A percentile compares a stretch with the other conserved stretches of the same genome.
phyloP scores from a whole-genome alignment of 2,329 filamentous ascomycete genomes.

The Ophiocordyceps unilateralis region DNA sequence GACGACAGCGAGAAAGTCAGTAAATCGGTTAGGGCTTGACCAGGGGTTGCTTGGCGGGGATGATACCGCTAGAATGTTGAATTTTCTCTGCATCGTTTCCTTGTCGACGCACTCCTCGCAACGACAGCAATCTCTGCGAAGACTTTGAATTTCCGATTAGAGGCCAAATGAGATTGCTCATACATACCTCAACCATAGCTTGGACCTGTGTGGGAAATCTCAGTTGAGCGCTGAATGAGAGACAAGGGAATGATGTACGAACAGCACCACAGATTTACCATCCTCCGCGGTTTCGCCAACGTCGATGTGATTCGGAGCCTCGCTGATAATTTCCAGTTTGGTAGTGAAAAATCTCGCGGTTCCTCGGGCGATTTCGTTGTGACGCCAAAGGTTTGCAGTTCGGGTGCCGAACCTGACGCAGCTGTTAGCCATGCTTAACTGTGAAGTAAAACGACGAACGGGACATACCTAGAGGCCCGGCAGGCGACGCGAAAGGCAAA shows the following conservation, averaged over 20 bases:
- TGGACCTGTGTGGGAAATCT: slow-evolving; percentile 2
- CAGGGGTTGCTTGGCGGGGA: no score
- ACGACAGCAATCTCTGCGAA: slow-evolving; percentile 23
- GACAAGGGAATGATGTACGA: background rate
- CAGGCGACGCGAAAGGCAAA: background rate
- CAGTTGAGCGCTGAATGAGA: background rate
- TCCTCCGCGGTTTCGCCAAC: background rate
- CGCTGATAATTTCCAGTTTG: background rate
- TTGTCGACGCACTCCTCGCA: slow-evolving; percentile 22
- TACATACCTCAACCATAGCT: slow-evolving; percentile 9
- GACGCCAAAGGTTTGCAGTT: background rate
- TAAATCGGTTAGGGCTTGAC: no score
- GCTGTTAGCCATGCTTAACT: no score
- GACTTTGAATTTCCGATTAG: background rate
- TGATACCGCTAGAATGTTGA: slow-evolving; percentile 20
- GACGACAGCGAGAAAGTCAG: background rate
- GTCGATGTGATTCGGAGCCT: background rate
- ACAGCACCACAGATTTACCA: background rate
- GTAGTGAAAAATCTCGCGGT: background rate
- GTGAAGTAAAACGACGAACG: background rate
- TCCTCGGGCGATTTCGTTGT: background rate
- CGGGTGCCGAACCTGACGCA: background rate
- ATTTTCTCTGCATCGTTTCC: slow-evolving; percentile 23
- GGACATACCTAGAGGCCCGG: background rate
- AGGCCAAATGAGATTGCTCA: background rate